phyloP scores from a whole-genome alignment of 2,329 filamentous ascomycete species.

The Cordyceps tenuipes region DNA sequence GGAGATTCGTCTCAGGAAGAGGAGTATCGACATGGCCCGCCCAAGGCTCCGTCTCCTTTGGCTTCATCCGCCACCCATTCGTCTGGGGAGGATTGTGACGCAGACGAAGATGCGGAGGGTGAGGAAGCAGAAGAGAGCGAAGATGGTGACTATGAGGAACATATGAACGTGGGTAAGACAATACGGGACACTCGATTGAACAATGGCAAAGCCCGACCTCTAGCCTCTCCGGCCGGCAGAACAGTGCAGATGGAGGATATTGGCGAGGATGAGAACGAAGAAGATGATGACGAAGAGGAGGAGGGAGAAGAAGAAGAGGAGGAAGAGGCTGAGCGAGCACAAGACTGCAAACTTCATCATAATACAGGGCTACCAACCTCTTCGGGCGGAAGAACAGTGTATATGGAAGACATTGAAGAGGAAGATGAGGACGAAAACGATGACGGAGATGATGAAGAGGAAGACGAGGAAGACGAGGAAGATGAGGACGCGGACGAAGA shows the following conservation, averaged over 20 bases:
- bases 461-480: background rate
- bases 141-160: background rate
- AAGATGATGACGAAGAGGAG: background rate
- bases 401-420: background rate
- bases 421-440: background rate
- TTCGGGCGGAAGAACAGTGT: background rate
- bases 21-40: background rate
- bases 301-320: background rate
- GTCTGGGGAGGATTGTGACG: background rate
- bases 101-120: background rate
- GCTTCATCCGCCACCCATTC: background rate
- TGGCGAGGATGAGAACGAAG: background rate
- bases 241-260: background rate
- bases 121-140: background rate
- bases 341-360: background rate
- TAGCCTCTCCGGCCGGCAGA: background rate
- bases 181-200: background rate
- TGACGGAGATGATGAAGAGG: constrained; percentile 7
- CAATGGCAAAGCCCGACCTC: background rate
- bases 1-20: background rate
- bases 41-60: background rate
- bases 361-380: background rate
- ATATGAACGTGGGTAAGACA: background rate
- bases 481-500: background rate
- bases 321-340: background rate